Evolutionary conservation across 108 stramenopile genomes (phyloP).

Genomic region (Aureococcus anophagefferens): DNA sequence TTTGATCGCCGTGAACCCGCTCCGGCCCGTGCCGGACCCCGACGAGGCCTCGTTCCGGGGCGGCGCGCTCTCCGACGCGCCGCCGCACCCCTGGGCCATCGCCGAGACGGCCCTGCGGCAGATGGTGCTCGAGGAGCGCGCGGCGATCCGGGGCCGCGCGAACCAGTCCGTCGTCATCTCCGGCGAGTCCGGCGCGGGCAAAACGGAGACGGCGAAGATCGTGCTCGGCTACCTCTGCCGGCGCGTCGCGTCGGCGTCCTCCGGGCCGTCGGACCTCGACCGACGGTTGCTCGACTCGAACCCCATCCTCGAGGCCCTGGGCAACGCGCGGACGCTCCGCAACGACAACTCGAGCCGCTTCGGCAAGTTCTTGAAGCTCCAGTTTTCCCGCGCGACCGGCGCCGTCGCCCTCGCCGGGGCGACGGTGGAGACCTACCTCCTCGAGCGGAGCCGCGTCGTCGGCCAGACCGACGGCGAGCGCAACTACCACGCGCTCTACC

Average conservation of each 20-base stretch:
- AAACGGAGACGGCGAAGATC: too few species aligned
- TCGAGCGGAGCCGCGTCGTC: conserved; percentile 85
- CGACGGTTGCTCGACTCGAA: conserved; percentile 62
- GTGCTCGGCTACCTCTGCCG: neutral
- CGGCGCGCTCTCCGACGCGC: neutral
- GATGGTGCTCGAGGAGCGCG: too few species aligned
- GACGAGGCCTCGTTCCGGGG: neutral
- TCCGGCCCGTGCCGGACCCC: conserved; percentile 2
- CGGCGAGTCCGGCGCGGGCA: too few species aligned
- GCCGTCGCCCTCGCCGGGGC: conserved; percentile 35
- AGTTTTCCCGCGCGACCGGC: conserved; percentile 17
- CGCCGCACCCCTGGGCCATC: conserved; percentile 12
- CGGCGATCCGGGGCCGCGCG: too few species aligned
- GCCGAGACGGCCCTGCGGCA: conserved; percentile 9
- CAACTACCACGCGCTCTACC: conserved; percentile 98
- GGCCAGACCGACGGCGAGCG: conserved; percentile 80
- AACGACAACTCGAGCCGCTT: conserved; percentile 54
- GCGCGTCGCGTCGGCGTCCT: too few species aligned
- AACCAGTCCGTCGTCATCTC: conserved; percentile 17
- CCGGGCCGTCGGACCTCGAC: too few species aligned
- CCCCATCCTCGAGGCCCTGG: conserved; percentile 90
- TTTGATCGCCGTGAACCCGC: conserved; percentile 25
- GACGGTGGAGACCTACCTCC: conserved; percentile 71
- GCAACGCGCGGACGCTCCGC: conserved; percentile 68
- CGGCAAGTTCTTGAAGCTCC: conserved; percentile 74